Conservation (phyloP, 2,329 filamentous ascomycete species). For the Phialophora tarda region DNA sequence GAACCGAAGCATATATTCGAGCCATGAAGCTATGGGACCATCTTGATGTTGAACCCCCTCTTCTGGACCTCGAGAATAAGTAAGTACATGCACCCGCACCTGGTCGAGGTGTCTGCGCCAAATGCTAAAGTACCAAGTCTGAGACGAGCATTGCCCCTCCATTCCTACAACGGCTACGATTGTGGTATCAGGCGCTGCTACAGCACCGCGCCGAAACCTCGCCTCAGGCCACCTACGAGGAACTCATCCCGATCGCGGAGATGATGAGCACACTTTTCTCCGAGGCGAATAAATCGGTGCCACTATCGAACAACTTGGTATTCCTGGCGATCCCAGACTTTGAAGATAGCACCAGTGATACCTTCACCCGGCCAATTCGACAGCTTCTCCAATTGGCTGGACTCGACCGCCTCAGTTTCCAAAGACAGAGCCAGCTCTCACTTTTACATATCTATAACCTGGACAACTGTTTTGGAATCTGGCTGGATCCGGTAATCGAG, state of each 20-base stretch:
- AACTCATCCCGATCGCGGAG: constrained; percentile 18
- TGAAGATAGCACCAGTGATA: constrained; percentile 18
- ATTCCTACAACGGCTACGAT: constrained; percentile 19
- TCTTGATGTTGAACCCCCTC: constrained; percentile 5
- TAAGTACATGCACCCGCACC: constrained; percentile 4
- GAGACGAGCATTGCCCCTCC: constrained; percentile 10
- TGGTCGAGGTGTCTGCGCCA: constrained; percentile 13
- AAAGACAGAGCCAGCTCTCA: constrained; percentile 23
- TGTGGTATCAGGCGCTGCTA: constrained; percentile 3
- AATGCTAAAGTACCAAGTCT: constrained; percentile 17
- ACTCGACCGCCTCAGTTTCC: constrained; percentile 16
- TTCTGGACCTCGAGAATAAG: constrained; percentile 7
- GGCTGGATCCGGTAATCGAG: constrained; percentile 11
- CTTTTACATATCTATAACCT: constrained; percentile 17
- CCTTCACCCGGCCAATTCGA: constrained; percentile 11
- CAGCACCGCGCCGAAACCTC: background rate
- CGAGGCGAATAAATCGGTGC: constrained; percentile 20
- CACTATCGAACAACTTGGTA: constrained; percentile 15
- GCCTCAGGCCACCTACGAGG: constrained; percentile 9
- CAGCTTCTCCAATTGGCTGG: constrained; percentile 20
- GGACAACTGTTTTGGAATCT: constrained; percentile 20
- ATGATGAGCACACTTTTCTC: constrained; percentile 21
- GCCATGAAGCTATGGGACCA: constrained; percentile 19
- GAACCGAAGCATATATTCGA: constrained; percentile 17
- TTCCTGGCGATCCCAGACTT: constrained; percentile 21